Evolutionary conservation across 768 basidiomycete species (phyloP), one percentile per base, ranked within the genome.

Genomic region (Tricholoma hemisulphureum): DNA sequence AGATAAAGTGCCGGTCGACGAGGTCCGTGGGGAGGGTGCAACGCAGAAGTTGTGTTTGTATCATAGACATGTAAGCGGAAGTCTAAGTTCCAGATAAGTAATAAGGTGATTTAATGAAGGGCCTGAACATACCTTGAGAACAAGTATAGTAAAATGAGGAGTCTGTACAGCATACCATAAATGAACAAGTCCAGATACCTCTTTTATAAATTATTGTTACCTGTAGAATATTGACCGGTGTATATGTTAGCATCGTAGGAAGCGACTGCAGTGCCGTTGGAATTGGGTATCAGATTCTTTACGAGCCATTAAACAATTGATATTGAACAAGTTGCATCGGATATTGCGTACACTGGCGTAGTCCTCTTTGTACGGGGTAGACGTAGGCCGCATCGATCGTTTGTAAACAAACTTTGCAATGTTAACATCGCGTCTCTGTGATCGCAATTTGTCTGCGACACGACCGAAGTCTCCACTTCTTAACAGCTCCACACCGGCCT

Each of bases 71-170:
- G 91, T 23, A 98, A 76, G 34, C 84, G 83, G 67, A 95, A 98
- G 71, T 96, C 93, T 90, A 70, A 6, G 29, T 16, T 41, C 52
- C 45, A 23, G 49, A n/a, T 46, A 24, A 55, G 21, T 26, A 16
- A 21, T n/a, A 41, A 29, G 43, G n/a, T n/a, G 31, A 29, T n/a
- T n/a, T 29, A 49, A 14, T n/a, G 32, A 1, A 14, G 20, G 37
- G 37, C 56, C n/a, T 6, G 31, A 35, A 10, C 57, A 67, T 57
- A 89, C 89, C 90, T 82, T 91, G 88, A 45, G 84, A 86, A 64
- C 95, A 96, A 3, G 95, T 94, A 70, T 97, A 98, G 69, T 91
- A 98, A 70, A 97, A 95, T 0, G 89, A 86, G 0, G 92, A 89
- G 67, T 94, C 93, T 91, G 48, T 6, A 53, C 23, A 13, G 51